phyloP scores from a whole-genome alignment of 2,329 filamentous ascomycete genomes.

The Didymella pomorum region DNA sequence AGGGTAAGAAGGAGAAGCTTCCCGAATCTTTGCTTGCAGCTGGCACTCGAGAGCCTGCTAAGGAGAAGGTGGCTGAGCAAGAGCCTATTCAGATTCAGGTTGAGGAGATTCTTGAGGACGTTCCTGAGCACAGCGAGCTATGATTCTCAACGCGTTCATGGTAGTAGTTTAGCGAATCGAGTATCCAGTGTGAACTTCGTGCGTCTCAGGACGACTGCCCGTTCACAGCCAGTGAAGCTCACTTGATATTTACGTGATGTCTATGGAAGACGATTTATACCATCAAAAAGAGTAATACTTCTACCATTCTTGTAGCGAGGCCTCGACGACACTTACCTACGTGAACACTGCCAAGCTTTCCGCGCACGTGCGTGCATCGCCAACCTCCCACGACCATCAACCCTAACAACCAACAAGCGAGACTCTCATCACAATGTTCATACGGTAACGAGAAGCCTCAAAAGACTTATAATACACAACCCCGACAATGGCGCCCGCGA shows the following conservation, averaged over 20 bases:
- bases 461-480: too few relatives aligned
- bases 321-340: background rate
- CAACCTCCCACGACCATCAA: slow-evolving; percentile 18
- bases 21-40: slow-evolving; percentile 57
- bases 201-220: background rate
- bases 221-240: background rate
- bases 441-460: background rate
- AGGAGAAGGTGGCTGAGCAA: slow-evolving; percentile 35
- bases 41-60: slow-evolving; percentile 29
- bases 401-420: background rate
- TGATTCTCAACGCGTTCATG: slow-evolving; percentile 11
- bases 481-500: slow-evolving; percentile 69
- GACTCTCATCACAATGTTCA: slow-evolving; percentile 9
- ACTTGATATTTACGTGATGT: background rate
- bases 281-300: background rate
- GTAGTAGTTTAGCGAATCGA: slow-evolving; percentile 7
- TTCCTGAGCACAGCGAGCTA: slow-evolving; percentile 39
- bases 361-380: slow-evolving; percentile 20
- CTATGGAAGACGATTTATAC: background rate
- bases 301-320: background rate
- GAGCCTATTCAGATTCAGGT: slow-evolving; percentile 45
- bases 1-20: slow-evolving; percentile 78
- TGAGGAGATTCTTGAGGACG: slow-evolving; percentile 38
- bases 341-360: slow-evolving; percentile 17
- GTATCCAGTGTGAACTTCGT: background rate